These are phyloP conservation scores for Xylariales sp. DNA, from an alignment of 2,329 filamentous ascomycete species.

Conservation along the genomic window DNA sequence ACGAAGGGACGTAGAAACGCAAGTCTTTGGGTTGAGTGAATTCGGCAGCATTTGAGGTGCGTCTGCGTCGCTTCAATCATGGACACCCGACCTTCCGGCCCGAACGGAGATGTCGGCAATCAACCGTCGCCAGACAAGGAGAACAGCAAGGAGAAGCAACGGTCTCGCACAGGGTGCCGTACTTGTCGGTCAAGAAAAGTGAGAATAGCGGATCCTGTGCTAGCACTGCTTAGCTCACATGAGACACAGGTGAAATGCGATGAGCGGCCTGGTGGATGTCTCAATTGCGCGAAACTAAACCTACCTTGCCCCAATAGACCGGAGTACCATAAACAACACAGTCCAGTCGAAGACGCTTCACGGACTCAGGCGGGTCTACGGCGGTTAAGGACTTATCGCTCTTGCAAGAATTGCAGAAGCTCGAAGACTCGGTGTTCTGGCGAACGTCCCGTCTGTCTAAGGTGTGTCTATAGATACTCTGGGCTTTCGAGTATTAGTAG, in stretches of 20 bases:
- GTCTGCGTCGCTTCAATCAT: background rate
- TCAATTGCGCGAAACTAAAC: conserved; percentile 11
- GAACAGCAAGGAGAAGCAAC: background rate
- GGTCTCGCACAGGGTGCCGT: conserved; percentile 1
- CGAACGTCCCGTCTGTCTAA: conserved; percentile 11
- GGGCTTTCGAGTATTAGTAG: too few relatives aligned
- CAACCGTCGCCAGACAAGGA: background rate
- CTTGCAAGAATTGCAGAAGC: conserved; percentile 11
- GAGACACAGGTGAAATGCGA: conserved; percentile 11
- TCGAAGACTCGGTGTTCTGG: conserved; percentile 15
- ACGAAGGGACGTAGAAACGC: too few relatives aligned
- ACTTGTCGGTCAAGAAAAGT: conserved; percentile 1
- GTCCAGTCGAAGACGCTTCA: background rate
- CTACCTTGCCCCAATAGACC: conserved; percentile 12
- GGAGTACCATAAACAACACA: background rate
- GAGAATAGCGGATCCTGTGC: background rate
- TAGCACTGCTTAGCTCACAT: background rate
- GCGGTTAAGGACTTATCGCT: conserved; percentile 14
- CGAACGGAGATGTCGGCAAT: background rate
- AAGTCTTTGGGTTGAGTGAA: too few relatives aligned
- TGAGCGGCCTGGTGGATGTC: conserved; percentile 11
- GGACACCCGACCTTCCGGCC: conserved; percentile 1
- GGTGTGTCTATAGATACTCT: too few relatives aligned
- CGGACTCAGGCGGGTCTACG: conserved; percentile 11
- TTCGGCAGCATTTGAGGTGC: too few relatives aligned